A percentile compares a stretch with the other conserved stretches of the same genome.
phyloP scores from a whole-genome alignment of 2,329 filamentous ascomycete species.

The Aspergillus spinulosporus region DNA sequence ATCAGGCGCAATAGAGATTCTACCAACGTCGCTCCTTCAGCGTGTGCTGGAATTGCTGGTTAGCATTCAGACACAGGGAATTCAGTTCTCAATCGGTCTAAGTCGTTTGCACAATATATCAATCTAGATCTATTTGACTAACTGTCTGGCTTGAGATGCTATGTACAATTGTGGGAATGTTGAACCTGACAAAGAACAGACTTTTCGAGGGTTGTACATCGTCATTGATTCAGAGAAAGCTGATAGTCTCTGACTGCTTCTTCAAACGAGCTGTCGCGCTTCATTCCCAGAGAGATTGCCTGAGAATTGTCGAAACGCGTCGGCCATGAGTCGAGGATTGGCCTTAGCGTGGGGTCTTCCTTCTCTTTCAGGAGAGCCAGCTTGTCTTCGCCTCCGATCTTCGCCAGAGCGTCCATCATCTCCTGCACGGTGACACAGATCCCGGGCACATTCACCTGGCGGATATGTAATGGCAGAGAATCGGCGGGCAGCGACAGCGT shows the following conservation, averaged over 20 bases:
- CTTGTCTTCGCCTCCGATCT: constrained; percentile 56
- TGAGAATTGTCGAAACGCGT: constrained; percentile 56
- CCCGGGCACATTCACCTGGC: constrained; percentile 61
- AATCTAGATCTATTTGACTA: neutral
- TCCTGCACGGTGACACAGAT: constrained; percentile 54
- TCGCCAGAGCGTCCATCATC: constrained; percentile 58
- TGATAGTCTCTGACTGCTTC: constrained; percentile 59
- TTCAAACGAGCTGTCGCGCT: constrained; percentile 55
- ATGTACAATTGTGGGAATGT: constrained; percentile 5
- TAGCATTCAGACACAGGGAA: no score
- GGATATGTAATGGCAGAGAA: constrained; percentile 45
- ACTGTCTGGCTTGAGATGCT: neutral
- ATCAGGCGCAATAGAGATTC: no score
- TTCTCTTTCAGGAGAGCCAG: constrained; percentile 54
- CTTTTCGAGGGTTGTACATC: neutral
- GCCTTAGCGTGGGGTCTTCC: constrained; percentile 51
- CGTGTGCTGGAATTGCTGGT: no score
- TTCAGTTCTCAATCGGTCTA: no score
- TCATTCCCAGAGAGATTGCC: constrained; percentile 54
- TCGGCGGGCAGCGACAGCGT: constrained; percentile 48
- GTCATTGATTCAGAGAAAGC: constrained; percentile 30
- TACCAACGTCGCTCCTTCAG: no score
- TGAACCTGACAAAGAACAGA: neutral
- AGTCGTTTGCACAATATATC: neutral
- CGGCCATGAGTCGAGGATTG: constrained; percentile 59